A percentile compares a stretch with the other conserved stretches of the same genome.
Conservation (phyloP, 805 yeast species). For the Candida berthetii region DNA sequence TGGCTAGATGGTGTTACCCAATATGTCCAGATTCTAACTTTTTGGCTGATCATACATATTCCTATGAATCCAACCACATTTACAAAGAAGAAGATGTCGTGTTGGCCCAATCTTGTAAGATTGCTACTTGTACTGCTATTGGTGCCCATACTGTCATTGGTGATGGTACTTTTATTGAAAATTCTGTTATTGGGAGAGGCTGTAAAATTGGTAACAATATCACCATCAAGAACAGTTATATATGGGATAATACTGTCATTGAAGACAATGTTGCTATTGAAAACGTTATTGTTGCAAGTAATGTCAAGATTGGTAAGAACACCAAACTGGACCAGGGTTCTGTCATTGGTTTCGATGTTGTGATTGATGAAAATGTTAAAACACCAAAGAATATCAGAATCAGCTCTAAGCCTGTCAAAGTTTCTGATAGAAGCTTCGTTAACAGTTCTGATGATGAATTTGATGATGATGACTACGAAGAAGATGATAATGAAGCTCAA, state of each 20-base stretch:
- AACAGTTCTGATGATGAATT: slow-evolving; percentile 25
- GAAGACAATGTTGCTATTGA: slow-evolving; percentile 56
- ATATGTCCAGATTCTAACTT: slow-evolving; percentile 82
- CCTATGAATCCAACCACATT: slow-evolving; percentile 78
- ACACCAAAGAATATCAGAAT: slow-evolving; percentile 48
- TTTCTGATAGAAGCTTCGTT: slow-evolving; percentile 23
- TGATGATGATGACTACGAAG: slow-evolving; percentile 13
- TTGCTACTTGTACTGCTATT: slow-evolving; percentile 75
- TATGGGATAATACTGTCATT: slow-evolving; percentile 80
- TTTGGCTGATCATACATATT: slow-evolving; percentile 62
- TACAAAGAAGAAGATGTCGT: slow-evolving; percentile 88
- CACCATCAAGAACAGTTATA: slow-evolving; percentile 62
- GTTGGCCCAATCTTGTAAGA: slow-evolving; percentile 86
- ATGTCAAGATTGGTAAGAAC: slow-evolving; percentile 46
- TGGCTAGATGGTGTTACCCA: slow-evolving; percentile 92
- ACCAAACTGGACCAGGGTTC: slow-evolving; percentile 60
- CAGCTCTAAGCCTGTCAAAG: slow-evolving; percentile 38
- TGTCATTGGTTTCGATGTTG: slow-evolving; percentile 72
- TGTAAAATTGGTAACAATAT: slow-evolving; percentile 83
- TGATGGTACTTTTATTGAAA: slow-evolving; percentile 57
- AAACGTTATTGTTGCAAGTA: slow-evolving; percentile 66
- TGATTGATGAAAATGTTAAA: slow-evolving; percentile 46
- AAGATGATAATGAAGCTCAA: slow-evolving; percentile 7
- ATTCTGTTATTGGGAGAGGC: slow-evolving; percentile 79
- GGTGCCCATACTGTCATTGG: slow-evolving; percentile 77